Conservation (phyloP, 257 asterid genomes). For the Eustoma russellianum region DNA sequence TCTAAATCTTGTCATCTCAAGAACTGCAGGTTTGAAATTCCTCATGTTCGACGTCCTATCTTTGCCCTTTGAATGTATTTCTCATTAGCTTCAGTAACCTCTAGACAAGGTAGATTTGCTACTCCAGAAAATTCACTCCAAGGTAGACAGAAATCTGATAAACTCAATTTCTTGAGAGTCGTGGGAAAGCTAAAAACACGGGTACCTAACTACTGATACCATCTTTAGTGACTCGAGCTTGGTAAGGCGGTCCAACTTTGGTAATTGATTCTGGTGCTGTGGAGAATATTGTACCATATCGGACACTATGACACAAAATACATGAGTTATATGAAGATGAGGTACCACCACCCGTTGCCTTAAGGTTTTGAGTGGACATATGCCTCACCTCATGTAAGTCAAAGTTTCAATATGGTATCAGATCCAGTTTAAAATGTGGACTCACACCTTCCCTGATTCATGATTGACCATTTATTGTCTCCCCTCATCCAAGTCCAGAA, state of each 20-base stretch:
- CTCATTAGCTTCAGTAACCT: not conserved
- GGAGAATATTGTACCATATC: no score
- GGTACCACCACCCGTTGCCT: no score
- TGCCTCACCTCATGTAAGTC: no score
- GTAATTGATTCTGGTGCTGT: not conserved
- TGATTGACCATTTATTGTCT: no score
- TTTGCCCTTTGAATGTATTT: not conserved
- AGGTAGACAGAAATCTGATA: not conserved
- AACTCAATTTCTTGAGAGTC: not conserved
- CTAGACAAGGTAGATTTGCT: slow-evolving; percentile 7
- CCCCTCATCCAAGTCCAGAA: no score
- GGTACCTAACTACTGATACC: no score
- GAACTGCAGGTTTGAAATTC: slow-evolving; percentile 8
- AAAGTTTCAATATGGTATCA: no score
- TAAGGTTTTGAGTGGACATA: no score
- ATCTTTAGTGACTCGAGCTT: not conserved
- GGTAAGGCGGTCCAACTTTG: not conserved
- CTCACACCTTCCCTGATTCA: no score
- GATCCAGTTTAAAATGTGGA: no score
- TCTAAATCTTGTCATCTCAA: not conserved
- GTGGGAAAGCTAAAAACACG: slow-evolving; percentile 7
- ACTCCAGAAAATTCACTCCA: slow-evolving; percentile 6
- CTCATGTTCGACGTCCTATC: not conserved
- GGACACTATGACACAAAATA: no score
- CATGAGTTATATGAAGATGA: no score